Evolutionary conservation across 73 alveolate genomes (phyloP), one percentile per base, ranked within the genome.

Genomic region (Symbiodinium natans): DNA sequence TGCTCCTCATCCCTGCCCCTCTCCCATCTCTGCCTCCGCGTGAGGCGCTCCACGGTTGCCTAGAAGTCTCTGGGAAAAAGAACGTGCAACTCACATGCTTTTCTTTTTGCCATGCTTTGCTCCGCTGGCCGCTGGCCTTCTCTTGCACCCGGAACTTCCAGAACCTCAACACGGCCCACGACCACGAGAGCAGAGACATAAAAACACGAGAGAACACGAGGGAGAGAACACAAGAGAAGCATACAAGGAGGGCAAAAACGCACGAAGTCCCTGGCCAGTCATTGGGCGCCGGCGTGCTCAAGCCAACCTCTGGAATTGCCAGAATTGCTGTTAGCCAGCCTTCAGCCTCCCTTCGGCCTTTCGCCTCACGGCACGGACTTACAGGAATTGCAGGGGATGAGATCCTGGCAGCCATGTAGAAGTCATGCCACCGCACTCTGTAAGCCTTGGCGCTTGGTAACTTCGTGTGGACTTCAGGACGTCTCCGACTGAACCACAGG

Each of bases 381-480:
- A n/a, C n/a, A n/a, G n/a, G n/a, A n/a, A n/a, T n/a, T n/a, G n/a
- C n/a, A n/a, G n/a, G n/a, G n/a, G n/a, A n/a, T n/a, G n/a, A n/a
- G n/a, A n/a, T n/a, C n/a, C n/a, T 31, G 82, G 42, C 95, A 2
- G 95, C 95, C 95, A 88, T 88, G 43, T 63, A 88, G 73, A 88
- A 88, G 86, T 88, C 95, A 46, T 88, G 95, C 95, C 95, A 88
- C n/a, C 95, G 86, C 29, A 88, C 86, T 3, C 95, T 63, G 80
- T 88, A 88, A 2, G 95, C 95, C 95, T 88, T n/a, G 42, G 90
- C 7, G 59, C 74, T 8, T 21, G 2, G 59, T 46, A 9, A 9
- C 59, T 13, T 46, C 13, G 13, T 46, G 6, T 46, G 59, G 59
- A 13, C 21, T 46, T 46, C 21, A 13, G 6, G 59, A 13, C 6